Evolutionary conservation across 2,329 filamentous ascomycete species (phyloP).

Genomic region (Trichoderma cornu-damae): DNA sequence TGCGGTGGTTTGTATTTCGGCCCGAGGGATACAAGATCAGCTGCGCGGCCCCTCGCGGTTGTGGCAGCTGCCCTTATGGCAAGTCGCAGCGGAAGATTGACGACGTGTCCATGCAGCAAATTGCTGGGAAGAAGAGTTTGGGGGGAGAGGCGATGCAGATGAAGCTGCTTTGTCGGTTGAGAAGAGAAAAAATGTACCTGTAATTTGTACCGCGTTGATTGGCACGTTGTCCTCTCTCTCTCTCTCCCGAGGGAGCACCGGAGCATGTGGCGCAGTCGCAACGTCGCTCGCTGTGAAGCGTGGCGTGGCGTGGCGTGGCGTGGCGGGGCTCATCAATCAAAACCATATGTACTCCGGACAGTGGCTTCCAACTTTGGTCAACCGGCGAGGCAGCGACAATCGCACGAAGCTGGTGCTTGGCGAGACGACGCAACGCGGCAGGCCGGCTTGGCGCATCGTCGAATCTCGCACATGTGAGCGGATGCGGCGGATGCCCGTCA

Average conservation of each 20-base stretch:
- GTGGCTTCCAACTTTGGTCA: conserved; percentile 6
- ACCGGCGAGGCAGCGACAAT: neutral
- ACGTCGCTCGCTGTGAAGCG: neutral
- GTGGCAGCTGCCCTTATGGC: conserved; percentile 3
- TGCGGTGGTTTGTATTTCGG: neutral
- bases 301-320: conserved; percentile 17
- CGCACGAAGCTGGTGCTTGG: neutral
- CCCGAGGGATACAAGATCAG: neutral
- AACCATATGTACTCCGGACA: too few species aligned
- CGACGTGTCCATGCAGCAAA: conserved; percentile 15
- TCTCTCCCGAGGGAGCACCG: conserved; percentile 13
- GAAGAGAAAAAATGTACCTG: neutral
- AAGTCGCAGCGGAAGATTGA: neutral
- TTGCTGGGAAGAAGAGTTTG: conserved; percentile 5
- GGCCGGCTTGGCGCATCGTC: neutral
- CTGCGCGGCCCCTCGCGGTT: neutral
- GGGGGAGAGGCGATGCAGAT: conserved; percentile 14
- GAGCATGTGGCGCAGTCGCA: conserved; percentile 11
- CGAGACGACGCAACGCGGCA: conserved; percentile 11
- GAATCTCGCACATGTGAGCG: neutral
- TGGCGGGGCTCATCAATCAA: conserved; percentile 14
- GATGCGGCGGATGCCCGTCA: neutral
- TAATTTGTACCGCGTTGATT: neutral
- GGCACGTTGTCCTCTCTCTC: conserved; percentile 14
- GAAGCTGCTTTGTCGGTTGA: conserved; percentile 8